phyloP scores from a whole-genome alignment of 73 alveolate species.

The Paramecium caudatum region DNA sequence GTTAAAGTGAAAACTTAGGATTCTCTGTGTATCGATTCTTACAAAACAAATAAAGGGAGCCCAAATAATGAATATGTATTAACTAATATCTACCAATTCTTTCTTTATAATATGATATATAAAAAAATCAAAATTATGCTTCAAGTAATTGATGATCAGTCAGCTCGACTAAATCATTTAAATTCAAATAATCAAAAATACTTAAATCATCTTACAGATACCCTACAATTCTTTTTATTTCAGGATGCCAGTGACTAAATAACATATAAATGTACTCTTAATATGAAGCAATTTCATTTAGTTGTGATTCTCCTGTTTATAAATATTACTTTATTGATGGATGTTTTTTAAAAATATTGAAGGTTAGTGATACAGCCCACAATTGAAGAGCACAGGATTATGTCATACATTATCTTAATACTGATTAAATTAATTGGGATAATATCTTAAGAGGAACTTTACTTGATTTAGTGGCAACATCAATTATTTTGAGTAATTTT shows the following conservation, averaged over 20 bases:
- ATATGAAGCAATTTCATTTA: constrained; percentile 34
- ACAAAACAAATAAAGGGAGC: not conserved
- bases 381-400: not conserved
- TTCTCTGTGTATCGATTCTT: constrained; percentile 53
- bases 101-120: too few species aligned
- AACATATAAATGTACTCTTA: not conserved
- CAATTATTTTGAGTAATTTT: constrained; percentile 40
- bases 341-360: constrained; percentile 24
- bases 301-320: not conserved
- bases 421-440: not conserved
- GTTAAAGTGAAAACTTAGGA: constrained; percentile 46
- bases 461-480: constrained; percentile 5
- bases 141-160: constrained; percentile 3
- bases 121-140: constrained; percentile 34
- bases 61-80: constrained; percentile 42
- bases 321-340: not conserved
- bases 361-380: not conserved
- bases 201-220: constrained; percentile 48
- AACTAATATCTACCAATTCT: too few species aligned
- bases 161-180: not conserved
- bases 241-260: constrained; percentile 59
- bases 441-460: constrained; percentile 3
- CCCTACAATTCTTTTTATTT: not conserved
- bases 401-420: not conserved
- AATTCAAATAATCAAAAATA: constrained; percentile 50